phyloP scores from a whole-genome alignment of 139 green algal genomes.

The Picochlorum sp. region DNA sequence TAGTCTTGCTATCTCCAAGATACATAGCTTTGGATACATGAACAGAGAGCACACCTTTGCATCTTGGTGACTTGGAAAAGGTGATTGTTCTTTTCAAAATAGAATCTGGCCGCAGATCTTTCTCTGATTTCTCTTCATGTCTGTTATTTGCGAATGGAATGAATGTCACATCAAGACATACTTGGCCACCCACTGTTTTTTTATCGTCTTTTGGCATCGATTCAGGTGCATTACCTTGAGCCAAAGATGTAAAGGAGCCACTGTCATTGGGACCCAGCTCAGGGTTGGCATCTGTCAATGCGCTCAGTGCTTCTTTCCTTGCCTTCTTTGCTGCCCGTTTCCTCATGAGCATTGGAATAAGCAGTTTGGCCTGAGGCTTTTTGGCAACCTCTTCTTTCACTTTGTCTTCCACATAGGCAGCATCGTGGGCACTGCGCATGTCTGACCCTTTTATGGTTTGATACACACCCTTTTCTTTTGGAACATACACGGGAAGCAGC shows the following conservation, averaged over 20 bases:
- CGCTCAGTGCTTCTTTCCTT: conserved; percentile 2
- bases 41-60: conserved; percentile 23
- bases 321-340: conserved; percentile 9
- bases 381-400: not conserved
- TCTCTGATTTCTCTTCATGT: conserved; percentile 2
- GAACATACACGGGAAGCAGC: conserved; percentile 9
- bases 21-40: conserved; percentile 10
- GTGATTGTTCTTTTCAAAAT: not conserved
- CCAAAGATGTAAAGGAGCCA: too few species aligned
- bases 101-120: not conserved
- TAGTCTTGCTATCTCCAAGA: conserved; percentile 9
- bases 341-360: conserved; percentile 1
- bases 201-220: not conserved
- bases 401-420: not conserved
- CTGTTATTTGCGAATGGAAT: conserved; percentile 14
- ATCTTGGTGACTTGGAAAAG: not conserved
- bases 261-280: not conserved
- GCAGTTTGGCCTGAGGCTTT: not conserved
- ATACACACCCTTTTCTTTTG: not conserved
- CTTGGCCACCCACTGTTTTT: conserved; percentile 2
- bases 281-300: not conserved
- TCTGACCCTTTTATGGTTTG: not conserved
- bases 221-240: too few species aligned
- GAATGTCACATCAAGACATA: conserved; percentile 16
- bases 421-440: not conserved